Evolutionary conservation across 2,329 filamentous ascomycete genomes (phyloP), one percentile per base, ranked within the genome.

Genomic region (Penicillium nordicum): DNA sequence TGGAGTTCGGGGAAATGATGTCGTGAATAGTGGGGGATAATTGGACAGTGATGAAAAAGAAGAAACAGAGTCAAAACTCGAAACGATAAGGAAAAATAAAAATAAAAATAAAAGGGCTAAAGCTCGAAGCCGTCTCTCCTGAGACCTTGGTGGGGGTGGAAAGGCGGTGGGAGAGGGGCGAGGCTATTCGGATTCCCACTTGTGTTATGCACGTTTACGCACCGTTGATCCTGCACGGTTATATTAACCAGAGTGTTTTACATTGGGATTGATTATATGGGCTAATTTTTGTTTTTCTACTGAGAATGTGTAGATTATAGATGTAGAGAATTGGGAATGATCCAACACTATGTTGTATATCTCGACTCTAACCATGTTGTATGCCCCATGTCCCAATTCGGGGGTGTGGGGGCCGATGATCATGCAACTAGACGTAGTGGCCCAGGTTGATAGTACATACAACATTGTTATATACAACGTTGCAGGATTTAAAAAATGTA

Each of bases 161-260:
- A 69, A 69, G 67, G 67, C 67, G 66, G 67, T 69, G 66, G 65
- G 58, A 58, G 64, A 62, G 65, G 63, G 61, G 63, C 57, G 63
- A 66, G 60, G 64, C 59, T 65, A 67, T 66, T 65, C 62, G 58
- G 60, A 65, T 61, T 53, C 18, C 44, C 30, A 44, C 50, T 52
- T 37, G 21, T 36, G 49, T 51, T 45, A 51, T 50, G 48, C 37
- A 44, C 36, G 36, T 42, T 49, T 25, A 34, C 36, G 32, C 53
- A 29, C 11, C 25, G 56, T 42, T 55, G 32, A 40, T 50, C 52
- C 41, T 53, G 58, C 55, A 58, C 40, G 47, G 46, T 55, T 37
- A 61, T 53, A 59, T 53, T 50, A 25, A 40, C 38, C 7, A 2
- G 6, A 14, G 11, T 27, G 30, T 46, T 46, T 36, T 34, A 23